Conservation (phyloP, 306 rosid species). For the Boehmeria nivea region DNA sequence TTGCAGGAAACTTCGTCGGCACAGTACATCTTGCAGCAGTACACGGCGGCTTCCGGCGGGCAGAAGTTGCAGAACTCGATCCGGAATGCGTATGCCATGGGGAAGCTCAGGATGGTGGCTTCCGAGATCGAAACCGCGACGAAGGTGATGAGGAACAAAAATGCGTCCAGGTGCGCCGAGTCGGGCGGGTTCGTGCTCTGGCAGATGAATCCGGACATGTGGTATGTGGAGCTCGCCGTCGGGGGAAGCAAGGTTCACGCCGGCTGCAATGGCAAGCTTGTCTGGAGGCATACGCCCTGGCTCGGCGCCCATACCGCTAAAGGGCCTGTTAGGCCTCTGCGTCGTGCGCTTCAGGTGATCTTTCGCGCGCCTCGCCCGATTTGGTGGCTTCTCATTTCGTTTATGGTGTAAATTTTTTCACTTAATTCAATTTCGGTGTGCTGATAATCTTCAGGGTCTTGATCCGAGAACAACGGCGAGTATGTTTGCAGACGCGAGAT, state of each 20-base stretch:
- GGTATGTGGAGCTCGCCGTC: constrained; percentile 97
- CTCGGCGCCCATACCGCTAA: constrained; percentile 93
- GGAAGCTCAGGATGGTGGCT: constrained; percentile 90
- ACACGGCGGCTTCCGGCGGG: constrained; percentile 92
- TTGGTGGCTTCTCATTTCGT: neutral
- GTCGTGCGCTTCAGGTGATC: constrained; percentile 92
- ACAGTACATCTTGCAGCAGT: constrained; percentile 96
- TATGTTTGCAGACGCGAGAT: constrained; percentile 81
- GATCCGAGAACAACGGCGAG: constrained; percentile 93
- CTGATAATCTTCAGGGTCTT: constrained; percentile 81
- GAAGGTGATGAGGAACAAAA: constrained; percentile 65
- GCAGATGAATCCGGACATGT: constrained; percentile 99
- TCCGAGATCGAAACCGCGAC: constrained; percentile 94
- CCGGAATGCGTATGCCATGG: constrained; percentile 91
- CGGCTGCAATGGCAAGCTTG: constrained; percentile 92
- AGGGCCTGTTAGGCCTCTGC: constrained; percentile 94
- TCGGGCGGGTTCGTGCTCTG: constrained; percentile 98
- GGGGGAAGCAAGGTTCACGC: constrained; percentile 97
- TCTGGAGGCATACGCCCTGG: constrained; percentile 99
- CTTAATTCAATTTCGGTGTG: too few species aligned
- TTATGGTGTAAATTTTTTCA: too few species aligned
- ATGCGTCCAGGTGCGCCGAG: constrained; percentile 71
- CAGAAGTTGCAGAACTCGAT: constrained; percentile 80
- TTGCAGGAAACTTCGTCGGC: constrained; percentile 96
- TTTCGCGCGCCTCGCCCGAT: neutral